Base-by-base conservation (phyloP, 2,329 filamentous ascomycete genomes). In the Bimuria novae-zelandiae region DNA sequence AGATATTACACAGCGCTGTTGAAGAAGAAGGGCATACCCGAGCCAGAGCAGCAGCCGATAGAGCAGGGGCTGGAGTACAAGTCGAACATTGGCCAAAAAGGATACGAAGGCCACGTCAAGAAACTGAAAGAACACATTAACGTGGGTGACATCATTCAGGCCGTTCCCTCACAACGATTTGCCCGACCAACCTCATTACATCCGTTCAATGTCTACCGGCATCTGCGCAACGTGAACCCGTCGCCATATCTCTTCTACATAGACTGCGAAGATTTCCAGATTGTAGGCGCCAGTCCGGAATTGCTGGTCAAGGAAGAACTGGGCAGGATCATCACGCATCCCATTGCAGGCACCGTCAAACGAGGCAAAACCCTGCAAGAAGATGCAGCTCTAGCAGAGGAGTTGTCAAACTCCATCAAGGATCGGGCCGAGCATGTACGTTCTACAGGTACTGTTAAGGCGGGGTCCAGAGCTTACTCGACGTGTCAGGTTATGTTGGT, bases 161-260 rank as follows among this genome's bases (percentile, higher is more conserved):
- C 92, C 0, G 94, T 99, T 14, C 94, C 94, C 1, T 97, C 92
- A 36, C 94, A 99, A 77, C 86, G 94, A 47, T 90, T 97, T 70
- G 88, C 92, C 7, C 85, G 93, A 23, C 92, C 92, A 12, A 99
- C 94, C 2, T 86, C 85, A 51, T 80, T 99, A 37, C 94, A 99
- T 74, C 93, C 94, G 0, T 99, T 97, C 82, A 99, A 97, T 79
- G 90, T 99, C 67, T 99, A 97, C 81, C 87, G 93, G 49, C 91
- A 96, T 72, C 83, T 99, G 32, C 90, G 94, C 57, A 96, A 91
- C n/a, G 90, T 97, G 68, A 99, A 99, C 72, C 94, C 94, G 0
- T 96, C 92, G 7, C 94, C 94, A 0, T 99, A 99, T 76, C 85
- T 99, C 30, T 99, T 99, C 80, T 99, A 92, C 77, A 85, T 99